Percentiles rank a stretch among this genome's conserved stretches.
These are phyloP conservation scores for Botrytis squamosa DNA, from an alignment of 2,329 filamentous ascomycete genomes.

Conservation along the genomic window DNA sequence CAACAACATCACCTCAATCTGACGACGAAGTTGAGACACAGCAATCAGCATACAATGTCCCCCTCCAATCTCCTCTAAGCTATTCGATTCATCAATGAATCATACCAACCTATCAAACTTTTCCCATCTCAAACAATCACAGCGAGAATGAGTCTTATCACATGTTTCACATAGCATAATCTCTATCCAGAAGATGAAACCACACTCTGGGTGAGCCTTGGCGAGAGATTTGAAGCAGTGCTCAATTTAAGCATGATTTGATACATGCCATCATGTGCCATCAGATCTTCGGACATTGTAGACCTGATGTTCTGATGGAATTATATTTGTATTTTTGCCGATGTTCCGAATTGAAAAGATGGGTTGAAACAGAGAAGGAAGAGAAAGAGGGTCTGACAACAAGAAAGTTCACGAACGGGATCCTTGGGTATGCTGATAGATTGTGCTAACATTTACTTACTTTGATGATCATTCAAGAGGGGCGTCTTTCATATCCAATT, in stretches of 20 bases:
- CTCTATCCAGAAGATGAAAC: not conserved
- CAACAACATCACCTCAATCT: not conserved
- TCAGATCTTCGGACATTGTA: not conserved
- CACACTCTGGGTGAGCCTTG: not conserved
- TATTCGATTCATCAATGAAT: not conserved
- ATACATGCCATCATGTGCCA: not conserved
- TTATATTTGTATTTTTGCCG: not conserved
- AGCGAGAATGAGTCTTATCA: not conserved
- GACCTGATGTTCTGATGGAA: not conserved
- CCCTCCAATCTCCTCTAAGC: not conserved
- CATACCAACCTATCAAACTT: not conserved
- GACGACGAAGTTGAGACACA: not conserved
- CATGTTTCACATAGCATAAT: conserved; percentile 2
- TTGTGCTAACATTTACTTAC: not conserved
- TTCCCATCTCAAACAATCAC: not conserved
- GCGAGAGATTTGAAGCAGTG: not conserved
- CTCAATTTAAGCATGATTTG: not conserved
- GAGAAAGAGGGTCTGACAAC: not conserved
- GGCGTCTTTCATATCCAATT: not conserved
- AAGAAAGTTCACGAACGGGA: not conserved
- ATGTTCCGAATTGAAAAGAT: not conserved
- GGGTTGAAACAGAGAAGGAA: not conserved
- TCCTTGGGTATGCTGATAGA: not conserved
- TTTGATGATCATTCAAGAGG: not conserved
- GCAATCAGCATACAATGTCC: not conserved